Percentiles rank a stretch among this genome's conserved stretches.
phyloP scores from a whole-genome alignment of 345 rosid genomes.

The Conringia planisiliqua region DNA sequence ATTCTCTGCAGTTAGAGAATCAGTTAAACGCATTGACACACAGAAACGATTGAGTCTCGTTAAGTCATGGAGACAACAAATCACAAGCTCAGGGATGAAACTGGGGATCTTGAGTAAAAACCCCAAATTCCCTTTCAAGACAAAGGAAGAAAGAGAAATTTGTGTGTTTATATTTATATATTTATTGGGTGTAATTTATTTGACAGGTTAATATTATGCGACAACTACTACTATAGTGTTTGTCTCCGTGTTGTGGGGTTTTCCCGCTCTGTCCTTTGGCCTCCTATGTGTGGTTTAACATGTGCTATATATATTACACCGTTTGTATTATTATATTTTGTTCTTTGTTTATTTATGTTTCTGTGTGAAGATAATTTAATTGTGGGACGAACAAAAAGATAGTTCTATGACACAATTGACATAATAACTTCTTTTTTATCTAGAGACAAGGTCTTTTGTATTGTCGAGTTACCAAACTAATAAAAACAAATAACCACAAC shows the following conservation, averaged over 20 bases:
- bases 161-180: conserved; percentile 23
- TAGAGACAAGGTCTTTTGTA: not conserved
- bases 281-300: conserved; percentile 9
- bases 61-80: conserved; percentile 16
- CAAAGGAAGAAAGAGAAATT: conserved; percentile 1
- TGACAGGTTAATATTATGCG: conserved; percentile 12
- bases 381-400: not conserved
- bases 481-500: not conserved
- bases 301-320: not conserved
- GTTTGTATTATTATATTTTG: not conserved
- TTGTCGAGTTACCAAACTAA: not conserved
- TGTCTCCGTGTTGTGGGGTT: not conserved
- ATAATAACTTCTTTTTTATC: not conserved
- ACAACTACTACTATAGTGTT: not conserved
- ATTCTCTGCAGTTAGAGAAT: conserved; percentile 63
- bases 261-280: conserved; percentile 1
- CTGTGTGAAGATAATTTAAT: not conserved
- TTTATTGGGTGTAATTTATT: conserved; percentile 30
- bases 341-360: not conserved
- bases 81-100: conserved; percentile 10
- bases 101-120: conserved; percentile 4
- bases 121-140: not conserved
- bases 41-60: conserved; percentile 40
- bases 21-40: conserved; percentile 47
- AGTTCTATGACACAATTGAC: not conserved